phyloP scores from a whole-genome alignment of 345 rosid genomes.

The Camelina hispida region DNA sequence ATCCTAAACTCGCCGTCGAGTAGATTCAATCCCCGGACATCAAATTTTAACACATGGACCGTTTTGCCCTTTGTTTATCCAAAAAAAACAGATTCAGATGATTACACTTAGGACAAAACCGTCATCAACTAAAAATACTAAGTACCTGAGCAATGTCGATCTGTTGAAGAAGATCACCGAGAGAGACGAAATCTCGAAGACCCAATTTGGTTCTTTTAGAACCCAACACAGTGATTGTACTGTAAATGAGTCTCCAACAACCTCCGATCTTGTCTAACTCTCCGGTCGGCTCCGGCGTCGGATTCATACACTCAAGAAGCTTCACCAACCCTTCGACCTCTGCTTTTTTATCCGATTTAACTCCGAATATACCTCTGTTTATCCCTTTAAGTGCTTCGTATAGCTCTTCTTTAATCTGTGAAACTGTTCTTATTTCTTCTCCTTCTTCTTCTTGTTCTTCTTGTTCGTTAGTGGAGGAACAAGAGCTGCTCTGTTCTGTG shows the following conservation, averaged over 20 bases:
- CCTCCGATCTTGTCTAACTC: constrained; percentile 76
- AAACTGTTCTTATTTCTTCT: constrained; percentile 27
- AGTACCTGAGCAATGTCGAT: constrained; percentile 72
- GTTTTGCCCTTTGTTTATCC: constrained; percentile 75
- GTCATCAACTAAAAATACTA: not conserved
- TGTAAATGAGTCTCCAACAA: constrained; percentile 80
- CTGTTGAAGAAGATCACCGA: constrained; percentile 77
- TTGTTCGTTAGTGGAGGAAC: constrained; percentile 31
- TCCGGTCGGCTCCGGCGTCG: constrained; percentile 71
- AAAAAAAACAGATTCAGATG: constrained; percentile 12
- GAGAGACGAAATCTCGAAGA: constrained; percentile 76
- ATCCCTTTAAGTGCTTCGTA: constrained; percentile 56
- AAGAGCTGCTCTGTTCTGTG: constrained; percentile 53
- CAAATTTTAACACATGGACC: constrained; percentile 83
- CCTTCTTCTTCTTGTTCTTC: constrained; percentile 1
- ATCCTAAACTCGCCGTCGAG: constrained; percentile 76
- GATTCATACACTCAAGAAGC: constrained; percentile 77
- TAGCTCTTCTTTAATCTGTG: constrained; percentile 59
- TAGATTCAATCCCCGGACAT: constrained; percentile 73
- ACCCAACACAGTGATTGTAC: constrained; percentile 80
- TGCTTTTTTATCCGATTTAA: constrained; percentile 61
- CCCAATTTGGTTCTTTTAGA: constrained; percentile 85
- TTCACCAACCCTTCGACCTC: constrained; percentile 67
- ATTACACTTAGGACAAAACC: not conserved
- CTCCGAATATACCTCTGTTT: constrained; percentile 89